Conservation (phyloP, 495 filamentous ascomycete genomes). For the Elasticomyces elasticus region DNA sequence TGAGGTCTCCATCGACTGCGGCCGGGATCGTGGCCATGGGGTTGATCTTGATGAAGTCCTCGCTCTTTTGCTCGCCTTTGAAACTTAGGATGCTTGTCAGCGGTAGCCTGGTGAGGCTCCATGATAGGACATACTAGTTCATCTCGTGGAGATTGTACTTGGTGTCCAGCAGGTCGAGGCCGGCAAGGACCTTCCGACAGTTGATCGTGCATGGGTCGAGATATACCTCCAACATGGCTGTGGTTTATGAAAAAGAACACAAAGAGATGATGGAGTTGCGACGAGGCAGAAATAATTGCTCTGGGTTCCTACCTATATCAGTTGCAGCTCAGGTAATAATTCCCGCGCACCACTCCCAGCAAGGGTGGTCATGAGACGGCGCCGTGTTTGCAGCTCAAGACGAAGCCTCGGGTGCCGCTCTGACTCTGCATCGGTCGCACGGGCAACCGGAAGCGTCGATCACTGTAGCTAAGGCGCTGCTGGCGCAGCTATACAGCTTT, state of each 20-base stretch:
- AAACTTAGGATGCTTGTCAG: slow-evolving; percentile 23
- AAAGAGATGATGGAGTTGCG: too few relatives aligned
- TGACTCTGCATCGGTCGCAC: background rate
- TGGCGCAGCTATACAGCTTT: too few relatives aligned
- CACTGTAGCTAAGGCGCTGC: too few relatives aligned
- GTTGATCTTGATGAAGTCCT: slow-evolving; percentile 28
- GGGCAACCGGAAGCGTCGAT: background rate
- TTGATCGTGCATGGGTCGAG: slow-evolving; percentile 32
- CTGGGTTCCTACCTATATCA: background rate
- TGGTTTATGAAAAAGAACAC: background rate
- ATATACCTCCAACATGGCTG: slow-evolving; percentile 30
- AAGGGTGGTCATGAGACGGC: too few relatives aligned
- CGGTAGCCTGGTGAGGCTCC: slow-evolving; percentile 23
- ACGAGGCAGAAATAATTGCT: too few relatives aligned
- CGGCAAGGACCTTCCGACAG: slow-evolving; percentile 30
- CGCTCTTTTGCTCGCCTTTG: slow-evolving; percentile 26
- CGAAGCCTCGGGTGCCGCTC: background rate
- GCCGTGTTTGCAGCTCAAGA: background rate
- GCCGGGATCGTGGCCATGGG: slow-evolving; percentile 28
- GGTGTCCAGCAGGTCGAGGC: slow-evolving; percentile 27
- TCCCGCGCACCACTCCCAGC: too few relatives aligned
- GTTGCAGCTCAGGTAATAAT: background rate
- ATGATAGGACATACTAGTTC: slow-evolving; percentile 22
- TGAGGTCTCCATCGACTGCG: slow-evolving; percentile 26
- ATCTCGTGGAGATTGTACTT: slow-evolving; percentile 27